phyloP scores from a whole-genome alignment of 805 yeast species.

The Yamadazyma sp. region DNA sequence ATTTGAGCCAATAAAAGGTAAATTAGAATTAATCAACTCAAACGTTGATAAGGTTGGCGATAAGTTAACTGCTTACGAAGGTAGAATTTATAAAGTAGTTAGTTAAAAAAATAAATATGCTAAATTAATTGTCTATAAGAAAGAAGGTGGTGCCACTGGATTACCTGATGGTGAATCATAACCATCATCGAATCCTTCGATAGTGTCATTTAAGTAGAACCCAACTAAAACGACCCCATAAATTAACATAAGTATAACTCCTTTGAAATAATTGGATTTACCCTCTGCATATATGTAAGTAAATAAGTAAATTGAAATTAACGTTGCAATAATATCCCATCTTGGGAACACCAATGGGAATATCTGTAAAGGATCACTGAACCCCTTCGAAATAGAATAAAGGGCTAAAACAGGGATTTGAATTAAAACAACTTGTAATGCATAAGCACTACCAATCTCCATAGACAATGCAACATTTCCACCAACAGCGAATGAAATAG shows the following conservation, averaged over 20 bases:
- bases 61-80: slow-evolving; percentile 43
- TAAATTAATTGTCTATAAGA: background rate
- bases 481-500: slow-evolving; percentile 92
- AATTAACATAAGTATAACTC: slow-evolving; percentile 77
- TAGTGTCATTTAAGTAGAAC: slow-evolving; percentile 60
- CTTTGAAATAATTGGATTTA: slow-evolving; percentile 93
- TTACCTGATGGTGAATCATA: slow-evolving; percentile 9
- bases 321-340: slow-evolving; percentile 89
- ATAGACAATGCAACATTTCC: slow-evolving; percentile 95
- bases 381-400: slow-evolving; percentile 54
- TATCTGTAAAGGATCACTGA: slow-evolving; percentile 43
- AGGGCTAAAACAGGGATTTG: slow-evolving; percentile 90
- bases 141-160: background rate
- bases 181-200: slow-evolving; percentile 31
- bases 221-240: slow-evolving; percentile 77
- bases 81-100: slow-evolving; percentile 33
- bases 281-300: slow-evolving; percentile 96
- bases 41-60: slow-evolving; percentile 23
- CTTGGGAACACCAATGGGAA: slow-evolving; percentile 88
- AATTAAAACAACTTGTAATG: slow-evolving; percentile 87
- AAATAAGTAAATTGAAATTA: slow-evolving; percentile 83
- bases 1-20: slow-evolving; percentile 31
- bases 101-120: background rate
- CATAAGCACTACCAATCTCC: slow-evolving; percentile 98
- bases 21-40: slow-evolving; percentile 24